Percentiles rank a stretch among this genome's conserved stretches.
phyloP scores from a whole-genome alignment of 306 rosid species.

The Prinsepia uniflora region DNA sequence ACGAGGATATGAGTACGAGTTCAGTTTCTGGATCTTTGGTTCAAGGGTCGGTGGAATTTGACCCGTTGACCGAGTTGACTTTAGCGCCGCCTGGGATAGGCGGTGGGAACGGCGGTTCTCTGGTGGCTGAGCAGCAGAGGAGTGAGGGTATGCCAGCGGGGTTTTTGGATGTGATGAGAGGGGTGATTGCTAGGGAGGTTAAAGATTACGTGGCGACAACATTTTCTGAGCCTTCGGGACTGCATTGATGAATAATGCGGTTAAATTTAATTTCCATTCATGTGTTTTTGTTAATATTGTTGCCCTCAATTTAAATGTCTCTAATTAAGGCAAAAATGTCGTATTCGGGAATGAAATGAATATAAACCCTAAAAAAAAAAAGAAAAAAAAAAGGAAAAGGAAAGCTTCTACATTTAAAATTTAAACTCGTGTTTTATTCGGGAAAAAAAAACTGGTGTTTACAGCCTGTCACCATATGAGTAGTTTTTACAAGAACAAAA shows the following conservation, averaged over 20 bases:
- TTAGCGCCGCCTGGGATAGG: conserved; percentile 77
- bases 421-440: not conserved
- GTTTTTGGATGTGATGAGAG: conserved; percentile 86
- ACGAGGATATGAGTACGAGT: not conserved
- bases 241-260: conserved; percentile 22
- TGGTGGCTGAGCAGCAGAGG: conserved; percentile 16
- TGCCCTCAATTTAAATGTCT: not conserved
- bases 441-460: not conserved
- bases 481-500: no score
- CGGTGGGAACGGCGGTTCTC: not conserved
- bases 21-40: conserved; percentile 1
- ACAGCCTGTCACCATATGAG: conserved; percentile 22
- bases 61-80: conserved; percentile 86
- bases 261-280: not conserved
- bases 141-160: conserved; percentile 50
- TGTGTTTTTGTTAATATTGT: conserved; percentile 7
- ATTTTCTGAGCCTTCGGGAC: conserved; percentile 49
- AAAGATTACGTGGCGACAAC: conserved; percentile 71
- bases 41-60: conserved; percentile 32
- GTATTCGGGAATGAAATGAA: not conserved
- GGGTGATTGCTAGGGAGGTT: conserved; percentile 81
- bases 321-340: not conserved
- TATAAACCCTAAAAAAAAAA: not conserved
- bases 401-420: no score
- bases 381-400: no score